phyloP scores from a whole-genome alignment of 176 grass and related monocot species.

The Sorghum bicolor region DNA sequence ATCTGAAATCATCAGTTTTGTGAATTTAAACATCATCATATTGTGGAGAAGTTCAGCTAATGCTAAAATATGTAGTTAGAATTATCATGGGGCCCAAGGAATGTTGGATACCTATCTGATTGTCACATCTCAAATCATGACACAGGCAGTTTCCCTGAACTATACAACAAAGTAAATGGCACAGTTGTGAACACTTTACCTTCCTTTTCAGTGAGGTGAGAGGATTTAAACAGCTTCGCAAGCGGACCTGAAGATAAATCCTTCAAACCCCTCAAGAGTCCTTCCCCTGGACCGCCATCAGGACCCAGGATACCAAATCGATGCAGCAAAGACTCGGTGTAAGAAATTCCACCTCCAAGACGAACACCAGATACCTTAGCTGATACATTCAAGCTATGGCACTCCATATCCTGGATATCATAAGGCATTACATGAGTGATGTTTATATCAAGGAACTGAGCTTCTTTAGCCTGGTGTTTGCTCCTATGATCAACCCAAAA shows the following conservation, averaged over 20 bases:
- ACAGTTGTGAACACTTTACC: slow-evolving; percentile 36
- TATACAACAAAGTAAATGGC: not conserved
- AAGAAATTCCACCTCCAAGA: slow-evolving; percentile 91
- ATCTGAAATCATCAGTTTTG: not conserved
- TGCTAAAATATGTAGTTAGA: not conserved
- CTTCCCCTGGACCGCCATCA: slow-evolving; percentile 90
- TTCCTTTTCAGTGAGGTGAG: slow-evolving; percentile 56
- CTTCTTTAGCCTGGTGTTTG: slow-evolving; percentile 49
- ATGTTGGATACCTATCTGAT: not conserved
- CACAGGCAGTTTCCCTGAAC: not conserved
- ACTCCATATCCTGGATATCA: slow-evolving; percentile 83
- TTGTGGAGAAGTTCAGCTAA: not conserved
- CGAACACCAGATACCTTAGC: slow-evolving; percentile 83
- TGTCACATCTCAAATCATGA: not conserved
- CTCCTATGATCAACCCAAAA: slow-evolving; percentile 89
- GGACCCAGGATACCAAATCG: slow-evolving; percentile 87
- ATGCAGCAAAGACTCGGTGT: slow-evolving; percentile 88
- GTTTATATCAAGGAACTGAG: slow-evolving; percentile 80
- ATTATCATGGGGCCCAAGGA: not conserved
- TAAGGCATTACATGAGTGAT: slow-evolving; percentile 93
- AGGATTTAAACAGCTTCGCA: slow-evolving; percentile 81
- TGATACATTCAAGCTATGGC: slow-evolving; percentile 87
- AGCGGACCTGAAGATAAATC: slow-evolving; percentile 96
- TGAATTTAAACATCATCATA: not conserved
- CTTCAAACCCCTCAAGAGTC: slow-evolving; percentile 83